These are phyloP conservation scores for Xylariaceae sp. DNA, from an alignment of 2,329 filamentous ascomycete species.

Conservation along the genomic window DNA sequence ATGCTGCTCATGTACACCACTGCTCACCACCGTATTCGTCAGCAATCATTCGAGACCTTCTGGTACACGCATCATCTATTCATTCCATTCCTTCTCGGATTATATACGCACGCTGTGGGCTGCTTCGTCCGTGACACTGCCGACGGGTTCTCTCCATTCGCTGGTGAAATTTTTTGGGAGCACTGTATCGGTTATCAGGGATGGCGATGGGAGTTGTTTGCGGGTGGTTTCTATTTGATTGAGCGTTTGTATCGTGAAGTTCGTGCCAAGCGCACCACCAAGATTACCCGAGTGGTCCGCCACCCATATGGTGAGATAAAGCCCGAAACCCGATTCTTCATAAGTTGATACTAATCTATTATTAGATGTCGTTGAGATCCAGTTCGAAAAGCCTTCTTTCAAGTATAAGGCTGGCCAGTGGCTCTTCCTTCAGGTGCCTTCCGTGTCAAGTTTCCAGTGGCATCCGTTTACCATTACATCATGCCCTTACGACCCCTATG, in stretches of 20 bases:
- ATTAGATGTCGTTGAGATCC: slow-evolving; percentile 89
- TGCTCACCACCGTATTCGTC: slow-evolving; percentile 87
- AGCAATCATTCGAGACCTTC: slow-evolving; percentile 97
- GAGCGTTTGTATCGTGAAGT: slow-evolving; percentile 93
- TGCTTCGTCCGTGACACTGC: slow-evolving; percentile 91
- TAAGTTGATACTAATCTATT: slow-evolving; percentile 33
- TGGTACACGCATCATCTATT: slow-evolving; percentile 99
- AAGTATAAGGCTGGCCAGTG: slow-evolving; percentile 98
- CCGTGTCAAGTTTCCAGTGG: slow-evolving; percentile 89
- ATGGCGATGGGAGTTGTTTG: slow-evolving; percentile 94
- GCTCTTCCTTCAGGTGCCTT: slow-evolving; percentile 93
- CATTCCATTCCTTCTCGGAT: slow-evolving; percentile 87
- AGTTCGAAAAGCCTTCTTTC: slow-evolving; percentile 95
- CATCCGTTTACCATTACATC: slow-evolving; percentile 99
- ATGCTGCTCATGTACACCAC: slow-evolving; percentile 99
- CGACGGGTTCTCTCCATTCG: slow-evolving; percentile 78
- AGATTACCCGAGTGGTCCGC: slow-evolving; percentile 90
- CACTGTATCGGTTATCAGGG: slow-evolving; percentile 95
- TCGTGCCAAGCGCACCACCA: slow-evolving; percentile 77
- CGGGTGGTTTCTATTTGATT: slow-evolving; percentile 79
- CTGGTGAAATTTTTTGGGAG: slow-evolving; percentile 77
- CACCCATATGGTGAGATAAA: slow-evolving; percentile 81
- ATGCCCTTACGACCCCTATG: slow-evolving; percentile 92
- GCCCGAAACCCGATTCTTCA: background rate
- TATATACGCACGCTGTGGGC: slow-evolving; percentile 94